Base-by-base conservation (phyloP, 139 green algal genomes). In the Ettlia oleoabundans region DNA sequence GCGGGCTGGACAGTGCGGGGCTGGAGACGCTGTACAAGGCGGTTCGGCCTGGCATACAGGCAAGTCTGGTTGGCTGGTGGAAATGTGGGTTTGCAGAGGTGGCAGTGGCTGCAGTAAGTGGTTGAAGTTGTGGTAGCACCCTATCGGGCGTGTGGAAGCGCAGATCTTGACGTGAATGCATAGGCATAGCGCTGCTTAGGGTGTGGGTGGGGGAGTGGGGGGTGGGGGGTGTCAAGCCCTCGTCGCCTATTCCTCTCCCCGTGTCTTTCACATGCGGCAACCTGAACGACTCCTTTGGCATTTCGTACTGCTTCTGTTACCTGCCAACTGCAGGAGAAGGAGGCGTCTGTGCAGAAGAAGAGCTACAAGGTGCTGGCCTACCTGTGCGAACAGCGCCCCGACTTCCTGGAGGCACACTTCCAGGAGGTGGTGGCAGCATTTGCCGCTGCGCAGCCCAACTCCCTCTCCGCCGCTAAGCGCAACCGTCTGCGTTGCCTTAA, bases 361-460 rank as follows among this genome's bases (percentile, higher is more conserved):
- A 87, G 86, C 28, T 99, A 99, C 94, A 97, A 98, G 90, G 85
- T 98, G 70, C 85, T 98, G 75, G 87, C 88, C 28, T 92, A 92
- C 80, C 67, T 98, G 26, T 91, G 82, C 41, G 86, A 92, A 73
- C 40, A 86, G 10, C 83, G 87, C 0, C 68, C 72, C 30, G 81
- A 84, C 66, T 92, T 92, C 67, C 28, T 92, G 26, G 26, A 69
- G 1, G 65, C 71, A 1, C 66, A 89, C 62, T 87, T 84, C 55
- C 35, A 51, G 37, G 84, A 86, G 28, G 72, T 96, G 67, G 77
- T 96, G 68, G 78, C 88, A 62, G 65, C 86, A 38, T 76, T 97
- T 72, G 43, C 94, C 62, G 84, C 71, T 15, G 88, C 69, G 33
- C 40, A 37, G 24, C 33, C 81, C 30, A 61, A 55, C 38, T 88